Evolutionary conservation across 352 stramenopile genomes (phyloP).

Genomic region (Globisporangium uncinulatum): DNA sequence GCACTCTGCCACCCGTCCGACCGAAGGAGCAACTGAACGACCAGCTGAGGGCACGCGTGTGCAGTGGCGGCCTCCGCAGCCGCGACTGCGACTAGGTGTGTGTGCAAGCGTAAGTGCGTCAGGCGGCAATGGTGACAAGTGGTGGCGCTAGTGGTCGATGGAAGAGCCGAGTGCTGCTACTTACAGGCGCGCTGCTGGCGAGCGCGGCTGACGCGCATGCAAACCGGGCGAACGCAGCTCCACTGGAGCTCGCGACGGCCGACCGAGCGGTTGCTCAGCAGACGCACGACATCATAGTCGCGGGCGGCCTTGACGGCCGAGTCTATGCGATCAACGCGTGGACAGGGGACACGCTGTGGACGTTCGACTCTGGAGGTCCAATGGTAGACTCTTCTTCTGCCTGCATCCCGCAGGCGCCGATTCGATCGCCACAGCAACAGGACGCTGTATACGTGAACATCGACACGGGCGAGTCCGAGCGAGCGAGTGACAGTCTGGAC

Average conservation of each 20-base stretch:
- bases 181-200: neutral
- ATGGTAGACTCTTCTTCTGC: slow-evolving; percentile 63
- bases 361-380: slow-evolving; percentile 75
- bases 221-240: neutral
- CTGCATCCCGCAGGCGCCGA: slow-evolving; percentile 21
- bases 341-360: slow-evolving; percentile 74
- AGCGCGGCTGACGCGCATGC: neutral
- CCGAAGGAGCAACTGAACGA: neutral
- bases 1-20: neutral
- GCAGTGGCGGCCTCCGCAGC: no score
- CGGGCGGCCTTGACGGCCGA: slow-evolving; percentile 66
- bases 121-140: neutral
- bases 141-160: neutral
- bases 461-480: neutral
- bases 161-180: neutral
- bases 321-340: slow-evolving; percentile 77
- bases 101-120: no score
- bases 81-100: no score
- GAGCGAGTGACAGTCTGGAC: neutral
- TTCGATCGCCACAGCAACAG: neutral
- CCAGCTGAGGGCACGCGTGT: neutral
- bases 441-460: neutral
- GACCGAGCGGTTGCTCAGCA: neutral
- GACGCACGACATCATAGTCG: slow-evolving; percentile 49
- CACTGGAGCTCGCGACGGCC: slow-evolving; percentile 5